Conservation (phyloP, 345 rosid species). For the Lenwebbia sp. region DNA sequence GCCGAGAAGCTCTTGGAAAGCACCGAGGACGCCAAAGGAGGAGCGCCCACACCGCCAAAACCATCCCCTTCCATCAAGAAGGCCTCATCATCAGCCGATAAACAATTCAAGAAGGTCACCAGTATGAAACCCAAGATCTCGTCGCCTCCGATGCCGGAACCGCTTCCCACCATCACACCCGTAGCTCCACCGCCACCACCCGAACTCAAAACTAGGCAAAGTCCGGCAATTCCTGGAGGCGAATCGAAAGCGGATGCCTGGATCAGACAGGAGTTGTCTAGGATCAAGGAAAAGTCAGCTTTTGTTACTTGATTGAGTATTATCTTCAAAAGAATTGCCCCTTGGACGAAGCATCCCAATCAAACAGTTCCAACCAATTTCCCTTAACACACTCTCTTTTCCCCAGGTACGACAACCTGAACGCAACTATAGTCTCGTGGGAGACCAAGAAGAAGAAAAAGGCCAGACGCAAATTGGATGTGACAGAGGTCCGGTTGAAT, state of each 20-base stretch:
- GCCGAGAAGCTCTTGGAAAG: not conserved
- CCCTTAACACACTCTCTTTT: not conserved
- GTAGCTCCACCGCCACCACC: not conserved
- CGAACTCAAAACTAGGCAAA: not conserved
- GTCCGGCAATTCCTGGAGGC: slow-evolving; percentile 4
- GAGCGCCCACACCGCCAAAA: not conserved
- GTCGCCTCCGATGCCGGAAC: slow-evolving; percentile 6
- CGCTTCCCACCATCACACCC: slow-evolving; percentile 6
- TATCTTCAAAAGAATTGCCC: not conserved
- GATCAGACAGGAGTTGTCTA: slow-evolving; percentile 43
- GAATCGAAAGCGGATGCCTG: slow-evolving; percentile 37
- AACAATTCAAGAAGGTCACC: slow-evolving; percentile 2
- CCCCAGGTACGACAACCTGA: slow-evolving; percentile 42
- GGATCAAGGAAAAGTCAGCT: slow-evolving; percentile 37
- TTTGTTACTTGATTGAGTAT: not conserved
- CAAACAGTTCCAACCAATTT: not conserved
- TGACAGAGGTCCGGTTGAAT: slow-evolving; percentile 42
- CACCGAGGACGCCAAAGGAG: not conserved
- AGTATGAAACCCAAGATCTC: slow-evolving; percentile 1
- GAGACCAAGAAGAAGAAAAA: slow-evolving; percentile 45
- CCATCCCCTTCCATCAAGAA: slow-evolving; percentile 12
- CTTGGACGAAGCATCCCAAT: not conserved
- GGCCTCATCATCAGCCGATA: slow-evolving; percentile 12
- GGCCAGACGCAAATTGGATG: slow-evolving; percentile 35
- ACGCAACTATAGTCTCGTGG: slow-evolving; percentile 40